Base-by-base conservation (phyloP, 345 rosid genomes). In the Gynandropsis gynandra region DNA sequence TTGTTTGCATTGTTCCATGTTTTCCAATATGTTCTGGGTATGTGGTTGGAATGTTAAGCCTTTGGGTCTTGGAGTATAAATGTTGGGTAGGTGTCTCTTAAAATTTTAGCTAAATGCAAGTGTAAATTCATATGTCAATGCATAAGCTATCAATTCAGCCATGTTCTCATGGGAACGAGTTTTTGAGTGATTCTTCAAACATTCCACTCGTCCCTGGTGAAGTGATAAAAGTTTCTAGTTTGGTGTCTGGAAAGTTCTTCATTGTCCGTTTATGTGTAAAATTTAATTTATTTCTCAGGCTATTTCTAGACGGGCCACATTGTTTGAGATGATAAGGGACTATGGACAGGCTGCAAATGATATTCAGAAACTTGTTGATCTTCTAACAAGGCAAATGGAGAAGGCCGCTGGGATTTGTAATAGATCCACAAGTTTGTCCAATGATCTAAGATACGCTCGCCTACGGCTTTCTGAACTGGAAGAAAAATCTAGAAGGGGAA, bases 321-420 rank as follows among this genome's bases (percentile, higher is more conserved):
- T 92, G 60, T 85, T 64, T 58, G 97, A 85, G 80, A 82, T 76
- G 86, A 78, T 87, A 56, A 85, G 94, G 72, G 90, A 85, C 64
- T 87, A 75, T 77, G 90, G 77, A 36, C 86, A 78, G 74, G 93
- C 98, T 38, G 80, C 90, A 39, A 71, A 46, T 58, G 94, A 92
- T 73, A 81, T 85, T 64, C 76, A 65, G 69, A 78, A 87, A 65
- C 73, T 82, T 57, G 48, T 78, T 62, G 47, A 76, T 59, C 63
- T 72, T 67, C 76, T 78, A 32, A 63, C 69, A 46, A 80, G 76
- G 76, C 95, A 80, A 71, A 56, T 66, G 52, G 94, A 62, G 59
- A 80, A 76, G 65, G 64, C 52, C 33, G 67, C 54, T 47, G 83
- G 77, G 63, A 52, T 47, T 10, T 68, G 75, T 41, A 86, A 82